Base-by-base conservation (phyloP, 2,329 filamentous ascomycete genomes). In the Xylaria polymorpha region DNA sequence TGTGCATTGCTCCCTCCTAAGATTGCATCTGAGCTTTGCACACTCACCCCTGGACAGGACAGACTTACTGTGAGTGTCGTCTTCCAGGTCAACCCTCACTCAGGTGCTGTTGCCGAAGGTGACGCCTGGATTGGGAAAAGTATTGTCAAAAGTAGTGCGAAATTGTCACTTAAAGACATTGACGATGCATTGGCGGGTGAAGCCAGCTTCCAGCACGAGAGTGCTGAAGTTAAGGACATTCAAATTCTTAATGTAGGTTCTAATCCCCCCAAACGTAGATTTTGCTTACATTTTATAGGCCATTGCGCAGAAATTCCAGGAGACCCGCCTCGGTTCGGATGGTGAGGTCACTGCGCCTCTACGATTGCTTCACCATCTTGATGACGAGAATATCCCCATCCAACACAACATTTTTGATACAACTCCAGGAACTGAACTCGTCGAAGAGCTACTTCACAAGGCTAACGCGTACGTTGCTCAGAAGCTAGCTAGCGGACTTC, bases 331-430 rank as follows among this genome's bases (percentile, higher is more conserved):
- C 68, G 93, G 92, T 66, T 91, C 94, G 61, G 91, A 92, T 43
- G 90, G 90, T 51, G 89, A 92, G 72, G 90, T 92, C 14, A 92
- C 97, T 75, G 92, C 94, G 41, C 91, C 95, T 48, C 88, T 99
- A 61, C 92, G 96, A 66, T 87, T 99, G 56, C 85, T 98, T 70
- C 94, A 97, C 81, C 94, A 97, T 82, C 87, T 98, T 48, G 96
- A 99, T 75, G 96, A 99, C 75, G 96, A 99, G 85, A 98, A 98
- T 80, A 94, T 98, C 62, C 96, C 95, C 2, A 94, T 98, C 48
- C 94, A 97, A 83, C 90, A 94, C 79, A 99, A 98, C 83, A 92
- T 99, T 72, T 99, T 98, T 77, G 91, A 98, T 80, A 95, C 93
- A 37, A 94, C 93, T 14, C 86, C 91, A 10, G 93, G 94, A 2